Evolutionary conservation across 768 basidiomycete genomes (phyloP).

Genomic region (Leccinum imitatum): DNA sequence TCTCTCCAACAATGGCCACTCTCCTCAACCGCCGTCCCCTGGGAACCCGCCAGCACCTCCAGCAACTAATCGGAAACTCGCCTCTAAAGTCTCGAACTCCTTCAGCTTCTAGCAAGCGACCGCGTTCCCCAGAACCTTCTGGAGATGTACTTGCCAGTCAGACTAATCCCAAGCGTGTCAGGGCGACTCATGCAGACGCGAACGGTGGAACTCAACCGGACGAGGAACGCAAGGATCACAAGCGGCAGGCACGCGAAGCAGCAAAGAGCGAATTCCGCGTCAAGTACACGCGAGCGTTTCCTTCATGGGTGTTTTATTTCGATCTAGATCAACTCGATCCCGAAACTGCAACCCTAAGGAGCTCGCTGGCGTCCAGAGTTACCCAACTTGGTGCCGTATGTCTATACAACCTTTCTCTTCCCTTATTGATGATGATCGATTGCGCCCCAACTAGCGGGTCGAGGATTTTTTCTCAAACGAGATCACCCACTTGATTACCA

Average conservation of each 20-base stretch:
- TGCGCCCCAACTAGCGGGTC: conserved; percentile 53
- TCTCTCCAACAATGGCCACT: conserved; percentile 40
- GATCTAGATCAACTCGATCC: conserved; percentile 56
- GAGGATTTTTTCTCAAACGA: conserved; percentile 87
- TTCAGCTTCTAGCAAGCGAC: conserved; percentile 42
- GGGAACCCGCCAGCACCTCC: conserved; percentile 40
- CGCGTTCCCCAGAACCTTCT: conserved; percentile 50
- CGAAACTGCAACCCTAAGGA: conserved; percentile 35
- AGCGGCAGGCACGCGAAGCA: conserved; percentile 50
- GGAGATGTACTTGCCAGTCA: conserved; percentile 31
- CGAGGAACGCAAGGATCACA: conserved; percentile 46
- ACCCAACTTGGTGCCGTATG: conserved; percentile 75
- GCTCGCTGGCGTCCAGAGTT: conserved; percentile 54
- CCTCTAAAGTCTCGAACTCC: conserved; percentile 36
- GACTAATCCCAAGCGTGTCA: conserved; percentile 45
- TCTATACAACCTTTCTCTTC: conserved; percentile 16
- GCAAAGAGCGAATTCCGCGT: conserved; percentile 70
- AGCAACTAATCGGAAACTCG: conserved; percentile 34
- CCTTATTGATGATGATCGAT: conserved; percentile 5
- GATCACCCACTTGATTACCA: conserved; percentile 86
- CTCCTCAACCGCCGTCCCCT: conserved; percentile 48
- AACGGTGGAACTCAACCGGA: conserved; percentile 28
- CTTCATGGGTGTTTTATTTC: conserved; percentile 81
- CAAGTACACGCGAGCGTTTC: conserved; percentile 87
- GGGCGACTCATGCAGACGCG: conserved; percentile 30